phyloP scores from a whole-genome alignment of 2,329 filamentous ascomycete genomes.

The Botrytis cinerea region DNA sequence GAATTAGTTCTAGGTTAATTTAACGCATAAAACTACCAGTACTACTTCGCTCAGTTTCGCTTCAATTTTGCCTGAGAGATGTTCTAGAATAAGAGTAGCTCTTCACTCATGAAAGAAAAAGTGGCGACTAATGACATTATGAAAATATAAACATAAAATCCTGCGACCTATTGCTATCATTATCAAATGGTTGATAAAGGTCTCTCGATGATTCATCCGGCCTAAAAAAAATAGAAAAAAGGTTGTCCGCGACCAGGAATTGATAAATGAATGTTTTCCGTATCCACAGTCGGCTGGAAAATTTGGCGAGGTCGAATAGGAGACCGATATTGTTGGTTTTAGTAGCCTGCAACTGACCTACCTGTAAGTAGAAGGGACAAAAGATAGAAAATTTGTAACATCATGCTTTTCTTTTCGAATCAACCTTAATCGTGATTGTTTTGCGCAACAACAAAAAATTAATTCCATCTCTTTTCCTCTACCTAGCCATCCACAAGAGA shows the following conservation, averaged over 20 bases:
- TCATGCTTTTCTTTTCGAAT: neutral
- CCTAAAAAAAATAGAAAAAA: neutral
- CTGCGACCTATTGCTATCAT: neutral
- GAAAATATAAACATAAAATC: neutral
- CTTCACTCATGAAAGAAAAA: neutral
- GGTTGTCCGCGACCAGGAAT: neutral
- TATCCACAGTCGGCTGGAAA: neutral
- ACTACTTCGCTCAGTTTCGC: neutral
- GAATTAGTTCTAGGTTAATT: neutral
- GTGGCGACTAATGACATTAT: neutral
- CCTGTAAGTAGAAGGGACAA: rapidly evolving
- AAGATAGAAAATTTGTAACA: rapidly evolving
- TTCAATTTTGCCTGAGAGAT: neutral
- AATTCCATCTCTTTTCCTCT: too few species aligned
- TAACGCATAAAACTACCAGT: neutral
- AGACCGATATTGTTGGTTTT: neutral
- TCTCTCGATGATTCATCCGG: neutral
- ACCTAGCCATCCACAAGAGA: too few species aligned
- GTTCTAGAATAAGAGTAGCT: neutral
- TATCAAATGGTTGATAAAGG: neutral
- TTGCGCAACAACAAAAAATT: too few species aligned
- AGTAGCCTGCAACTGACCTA: neutral
- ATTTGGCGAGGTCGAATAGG: neutral
- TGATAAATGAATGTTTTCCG: neutral
- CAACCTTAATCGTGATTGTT: neutral